A percentile compares a stretch with the other conserved stretches of the same genome.
Conservation (phyloP, 2,329 filamentous ascomycete genomes). For the Cladorrhinum sp. region DNA sequence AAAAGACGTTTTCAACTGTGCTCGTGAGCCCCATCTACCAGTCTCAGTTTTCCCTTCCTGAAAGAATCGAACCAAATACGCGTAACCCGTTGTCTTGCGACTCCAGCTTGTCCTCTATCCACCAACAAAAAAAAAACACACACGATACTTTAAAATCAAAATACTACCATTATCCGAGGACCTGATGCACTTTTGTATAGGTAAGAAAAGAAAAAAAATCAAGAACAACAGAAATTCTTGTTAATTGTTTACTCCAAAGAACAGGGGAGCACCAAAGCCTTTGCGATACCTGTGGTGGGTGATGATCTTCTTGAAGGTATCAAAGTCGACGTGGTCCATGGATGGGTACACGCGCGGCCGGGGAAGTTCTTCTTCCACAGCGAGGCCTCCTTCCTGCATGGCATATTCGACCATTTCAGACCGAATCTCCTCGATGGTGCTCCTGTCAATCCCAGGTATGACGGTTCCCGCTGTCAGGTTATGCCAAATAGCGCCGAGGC, state of each 20-base stretch:
- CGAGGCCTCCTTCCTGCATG: slow-evolving; percentile 3
- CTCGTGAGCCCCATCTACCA: background rate
- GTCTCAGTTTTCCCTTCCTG: background rate
- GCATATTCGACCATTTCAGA: slow-evolving; percentile 18
- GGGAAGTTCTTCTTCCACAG: slow-evolving; percentile 14
- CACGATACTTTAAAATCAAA: background rate
- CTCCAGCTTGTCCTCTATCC: background rate
- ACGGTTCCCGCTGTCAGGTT: background rate
- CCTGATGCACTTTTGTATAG: background rate
- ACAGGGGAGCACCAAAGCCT: background rate
- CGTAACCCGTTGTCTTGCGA: background rate
- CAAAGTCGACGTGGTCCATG: slow-evolving; percentile 16
- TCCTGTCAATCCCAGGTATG: slow-evolving; percentile 4
- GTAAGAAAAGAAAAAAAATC: background rate
- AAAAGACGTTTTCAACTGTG: background rate
- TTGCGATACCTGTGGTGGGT: background rate
- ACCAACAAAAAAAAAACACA: too few species aligned
- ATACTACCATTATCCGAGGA: too few species aligned
- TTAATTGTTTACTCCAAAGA: background rate
- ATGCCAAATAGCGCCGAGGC: slow-evolving; percentile 32
- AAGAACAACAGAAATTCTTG: background rate
- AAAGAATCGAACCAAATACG: background rate
- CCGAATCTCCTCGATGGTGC: slow-evolving; percentile 8
- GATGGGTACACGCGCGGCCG: slow-evolving; percentile 19
- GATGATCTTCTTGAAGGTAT: slow-evolving; percentile 3